A percentile compares a stretch with the other conserved stretches of the same genome.
Evolutionary conservation across 768 basidiomycete species (phyloP).

Genomic region (Kwoniella bestiolae): DNA sequence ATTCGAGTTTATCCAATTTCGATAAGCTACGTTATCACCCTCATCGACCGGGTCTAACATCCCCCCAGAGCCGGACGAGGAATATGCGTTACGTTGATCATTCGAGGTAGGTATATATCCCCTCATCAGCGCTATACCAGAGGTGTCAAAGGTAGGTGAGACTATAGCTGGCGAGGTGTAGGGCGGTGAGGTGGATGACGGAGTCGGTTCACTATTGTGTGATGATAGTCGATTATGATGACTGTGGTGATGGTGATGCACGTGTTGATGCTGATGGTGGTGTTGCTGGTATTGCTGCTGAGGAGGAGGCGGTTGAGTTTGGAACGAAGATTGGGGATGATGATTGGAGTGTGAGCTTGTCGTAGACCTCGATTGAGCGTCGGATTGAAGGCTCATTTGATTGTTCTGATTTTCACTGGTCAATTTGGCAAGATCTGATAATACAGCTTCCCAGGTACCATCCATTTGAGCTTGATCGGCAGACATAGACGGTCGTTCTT

Average conservation of each 20-base stretch:
- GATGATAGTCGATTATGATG: neutral
- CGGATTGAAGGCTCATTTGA: neutral
- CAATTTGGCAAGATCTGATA: slow-evolving; percentile 16
- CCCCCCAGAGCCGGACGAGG: neutral
- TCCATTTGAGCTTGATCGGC: slow-evolving; percentile 9
- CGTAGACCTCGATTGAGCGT: slow-evolving; percentile 17
- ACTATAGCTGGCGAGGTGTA: slow-evolving; percentile 13
- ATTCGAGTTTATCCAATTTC: neutral
- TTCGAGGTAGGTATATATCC: slow-evolving; percentile 5
- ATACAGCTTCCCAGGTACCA: slow-evolving; percentile 24
- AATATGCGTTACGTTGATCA: neutral
- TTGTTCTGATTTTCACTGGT: neutral
- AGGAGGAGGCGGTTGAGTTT: slow-evolving; percentile 1
- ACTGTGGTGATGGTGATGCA: neutral
- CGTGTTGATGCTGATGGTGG: neutral
- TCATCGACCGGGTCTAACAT: neutral
- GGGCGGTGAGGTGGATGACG: slow-evolving; percentile 8
- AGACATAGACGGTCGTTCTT: slow-evolving; percentile 2
- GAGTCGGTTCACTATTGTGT: neutral
- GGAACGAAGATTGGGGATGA: slow-evolving; percentile 14
- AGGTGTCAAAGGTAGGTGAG: slow-evolving; percentile 22
- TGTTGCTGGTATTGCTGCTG: neutral
- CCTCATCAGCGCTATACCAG: slow-evolving; percentile 7
- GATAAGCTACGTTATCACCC: neutral
- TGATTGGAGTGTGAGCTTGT: slow-evolving; percentile 16